Evolutionary conservation across 2,329 filamentous ascomycete species (phyloP), one percentile per base, ranked within the genome.

Genomic region (Sphaerulina vaccinii): DNA sequence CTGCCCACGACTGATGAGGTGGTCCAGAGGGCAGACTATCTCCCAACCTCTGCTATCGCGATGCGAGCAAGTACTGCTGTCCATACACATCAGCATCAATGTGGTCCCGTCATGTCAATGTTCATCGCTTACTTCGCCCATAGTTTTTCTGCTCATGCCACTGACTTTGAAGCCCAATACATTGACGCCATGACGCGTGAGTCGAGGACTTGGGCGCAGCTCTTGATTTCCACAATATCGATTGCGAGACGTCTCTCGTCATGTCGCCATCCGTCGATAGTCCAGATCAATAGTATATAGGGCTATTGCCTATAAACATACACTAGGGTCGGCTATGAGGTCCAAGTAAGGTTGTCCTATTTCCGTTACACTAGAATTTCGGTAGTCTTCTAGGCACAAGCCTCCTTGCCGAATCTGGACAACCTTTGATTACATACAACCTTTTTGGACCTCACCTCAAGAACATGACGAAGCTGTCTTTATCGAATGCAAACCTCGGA

Each of bases 301-400:
- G 21, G 37, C 44, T 47, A 47, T 47, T 27, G 44, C 44, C 33
- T 18, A 16, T 16, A 19, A 38, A 47, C 21, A 33, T 16, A 27
- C 35, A 36, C 44, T 47, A 47, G 33, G 35, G 19, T 38, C 44
- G 21, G 33, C 22, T 2, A 47, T 47, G 21, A 47, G 13, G 8
- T 37, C 44, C 44, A 47, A 38, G 21, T 47, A 15, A 38, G 33
- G 44, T 35, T 24, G 32, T 47, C 37, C 44, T 47, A 47, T 47
- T 47, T 38, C 44, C 33, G 44, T 47, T 18, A n/a, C 44, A 47
- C 21, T 38, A 47, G 44, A 37, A 9, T 24, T n/a, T n/a, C n/a
- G n/a, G n/a, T n/a, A n/a, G n/a, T n/a, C n/a, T n/a, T n/a, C n/a
- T n/a, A n/a, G n/a, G n/a, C n/a, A n/a, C 23, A 47, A 38, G 46